phyloP scores from a whole-genome alignment of 2,329 filamentous ascomycete species.

The Colletotrichum noveboracense region DNA sequence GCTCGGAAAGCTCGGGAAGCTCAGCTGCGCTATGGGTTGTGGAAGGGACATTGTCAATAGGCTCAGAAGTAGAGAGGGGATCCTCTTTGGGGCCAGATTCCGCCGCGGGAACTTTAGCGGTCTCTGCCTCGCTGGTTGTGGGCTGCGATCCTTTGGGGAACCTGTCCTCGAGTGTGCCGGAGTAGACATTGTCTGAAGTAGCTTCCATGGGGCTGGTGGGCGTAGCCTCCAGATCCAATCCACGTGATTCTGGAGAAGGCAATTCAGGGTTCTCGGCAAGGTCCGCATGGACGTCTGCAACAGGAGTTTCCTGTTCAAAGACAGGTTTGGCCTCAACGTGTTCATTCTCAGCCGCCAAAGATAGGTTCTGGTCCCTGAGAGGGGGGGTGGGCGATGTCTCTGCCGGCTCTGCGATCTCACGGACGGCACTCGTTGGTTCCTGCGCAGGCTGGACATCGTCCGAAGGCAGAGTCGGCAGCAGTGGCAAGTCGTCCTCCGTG shows the following conservation, averaged over 20 bases:
- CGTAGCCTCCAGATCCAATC: background rate
- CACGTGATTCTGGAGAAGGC: background rate
- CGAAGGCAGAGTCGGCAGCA: background rate
- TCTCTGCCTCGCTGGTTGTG: background rate
- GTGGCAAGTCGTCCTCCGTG: background rate
- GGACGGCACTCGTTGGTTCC: background rate
- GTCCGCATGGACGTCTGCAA: background rate
- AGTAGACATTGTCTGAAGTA: background rate
- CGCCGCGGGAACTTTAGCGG: background rate
- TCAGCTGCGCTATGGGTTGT: background rate
- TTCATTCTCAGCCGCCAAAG: background rate
- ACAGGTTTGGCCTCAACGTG: background rate
- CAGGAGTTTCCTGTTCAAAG: background rate
- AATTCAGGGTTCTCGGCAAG: background rate
- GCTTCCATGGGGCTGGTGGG: background rate
- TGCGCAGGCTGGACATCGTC: background rate
- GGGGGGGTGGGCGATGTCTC: background rate
- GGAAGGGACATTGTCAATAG: background rate
- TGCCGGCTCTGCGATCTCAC: background rate
- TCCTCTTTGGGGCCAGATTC: background rate
- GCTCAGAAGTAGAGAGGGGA: background rate
- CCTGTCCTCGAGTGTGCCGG: background rate
- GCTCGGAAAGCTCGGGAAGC: background rate
- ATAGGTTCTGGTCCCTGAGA: conserved; percentile 24
- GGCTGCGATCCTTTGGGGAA: background rate